Base-by-base conservation (phyloP, 331 rosid genomes). In the Pyracantha coccinea region DNA sequence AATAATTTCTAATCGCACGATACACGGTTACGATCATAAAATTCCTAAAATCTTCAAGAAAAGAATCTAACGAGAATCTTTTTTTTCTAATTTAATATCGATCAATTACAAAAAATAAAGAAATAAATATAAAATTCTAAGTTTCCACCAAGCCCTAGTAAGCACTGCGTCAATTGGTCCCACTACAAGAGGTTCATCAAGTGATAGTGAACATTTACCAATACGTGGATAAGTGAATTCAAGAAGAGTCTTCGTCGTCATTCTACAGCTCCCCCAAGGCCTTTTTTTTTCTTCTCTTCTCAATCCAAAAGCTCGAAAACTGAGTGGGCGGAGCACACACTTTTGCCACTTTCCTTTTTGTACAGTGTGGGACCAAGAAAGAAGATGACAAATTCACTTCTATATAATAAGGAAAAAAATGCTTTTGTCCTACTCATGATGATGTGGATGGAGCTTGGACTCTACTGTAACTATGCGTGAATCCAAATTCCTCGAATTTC, bases 341-440 rank as follows among this genome's bases (percentile, higher is more conserved):
- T 88, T 83, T 82, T 85, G 38, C 47, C 55, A 32, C 16, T 52
- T 73, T 75, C 27, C 80, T 12, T 69, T 75, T 72, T 25, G 78
- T 4, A 21, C 21, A 6, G 29, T n/a, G 62, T 11, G 55, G 78
- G 77, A 59, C 38, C 66, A 11, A 24, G 28, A 14, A n/a, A 14
- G 62, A 62, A 21, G 87, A 78, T 87, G 84, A 87, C 85, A 79
- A 63, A 77, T 75, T 79, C 81, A 73, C 72, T 63, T 52, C 55
- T 67, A 4, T 73, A 78, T 31, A 58, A 21, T 29, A 80, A 69
- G 44, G 44, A 1, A 2, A 38, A 83, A 88, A 80, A 80, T 52
- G 52, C 25, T 80, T 80, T 82, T 81, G 89, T 89, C 93, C 72
- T 62, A 85, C 87, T 79, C 86, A 78, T 2, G 38, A 68, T 87